phyloP scores from a whole-genome alignment of 495 filamentous ascomycete genomes.

The Penicillium maclennaniae region DNA sequence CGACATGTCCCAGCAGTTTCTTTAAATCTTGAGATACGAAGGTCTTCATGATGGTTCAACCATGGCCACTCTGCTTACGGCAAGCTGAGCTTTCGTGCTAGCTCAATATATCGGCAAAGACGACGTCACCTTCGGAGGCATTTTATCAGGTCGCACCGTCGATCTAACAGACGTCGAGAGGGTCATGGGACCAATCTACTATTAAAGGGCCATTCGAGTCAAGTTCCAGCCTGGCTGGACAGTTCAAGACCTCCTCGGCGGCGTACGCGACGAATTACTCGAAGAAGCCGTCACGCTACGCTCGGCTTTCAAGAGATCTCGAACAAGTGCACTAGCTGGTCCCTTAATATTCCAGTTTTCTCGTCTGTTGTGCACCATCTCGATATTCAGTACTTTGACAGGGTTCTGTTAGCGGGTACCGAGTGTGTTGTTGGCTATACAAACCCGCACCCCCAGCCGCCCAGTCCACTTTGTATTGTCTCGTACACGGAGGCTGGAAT shows the following conservation, averaged over 20 bases:
- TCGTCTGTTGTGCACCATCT: conserved; percentile 25
- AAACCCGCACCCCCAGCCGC: conserved; percentile 10
- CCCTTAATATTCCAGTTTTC: conserved; percentile 12
- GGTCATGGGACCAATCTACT: conserved; percentile 37
- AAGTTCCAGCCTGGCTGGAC: conserved; percentile 23
- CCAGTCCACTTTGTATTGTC: conserved; percentile 3
- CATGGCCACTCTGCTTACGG: conserved; percentile 50
- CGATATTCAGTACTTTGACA: conserved; percentile 27
- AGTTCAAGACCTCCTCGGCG: conserved; percentile 21
- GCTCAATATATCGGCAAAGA: conserved; percentile 38
- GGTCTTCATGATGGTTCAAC: conserved; percentile 26
- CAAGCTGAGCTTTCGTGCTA: conserved; percentile 56
- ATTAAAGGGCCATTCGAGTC: conserved; percentile 27
- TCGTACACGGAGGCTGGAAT: conserved; percentile 5
- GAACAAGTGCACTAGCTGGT: conserved; percentile 18
- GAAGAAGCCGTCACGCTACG: conserved; percentile 18
- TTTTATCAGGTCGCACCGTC: conserved; percentile 44
- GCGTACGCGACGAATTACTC: conserved; percentile 16
- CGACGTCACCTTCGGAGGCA: conserved; percentile 57
- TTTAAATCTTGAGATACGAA: background rate
- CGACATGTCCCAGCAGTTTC: background rate
- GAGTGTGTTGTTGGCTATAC: conserved; percentile 10
- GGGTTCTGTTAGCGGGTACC: conserved; percentile 25
- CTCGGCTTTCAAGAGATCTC: conserved; percentile 24
- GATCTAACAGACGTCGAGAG: conserved; percentile 37